Percentiles rank a stretch among this genome's conserved stretches.
Conservation (phyloP, 768 basidiomycete genomes). For the Neoboletus magnificus region DNA sequence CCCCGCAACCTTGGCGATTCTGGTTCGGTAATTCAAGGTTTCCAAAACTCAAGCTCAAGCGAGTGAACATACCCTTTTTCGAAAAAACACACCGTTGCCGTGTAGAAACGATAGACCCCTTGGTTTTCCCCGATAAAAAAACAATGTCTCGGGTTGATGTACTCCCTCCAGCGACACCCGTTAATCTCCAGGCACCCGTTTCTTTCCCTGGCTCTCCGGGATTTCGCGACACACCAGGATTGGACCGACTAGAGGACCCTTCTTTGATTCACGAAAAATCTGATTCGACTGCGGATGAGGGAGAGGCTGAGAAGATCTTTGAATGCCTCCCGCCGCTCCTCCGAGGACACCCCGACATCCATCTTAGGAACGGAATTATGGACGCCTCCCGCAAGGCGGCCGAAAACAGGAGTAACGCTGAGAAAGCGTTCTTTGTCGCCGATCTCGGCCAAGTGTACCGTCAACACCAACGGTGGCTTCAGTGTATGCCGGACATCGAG, state of each 20-base stretch:
- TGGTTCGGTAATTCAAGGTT: constrained; percentile 64
- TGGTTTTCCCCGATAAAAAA: constrained; percentile 24
- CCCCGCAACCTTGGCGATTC: constrained; percentile 68
- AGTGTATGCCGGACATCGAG: constrained; percentile 76
- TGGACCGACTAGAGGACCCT: constrained; percentile 7
- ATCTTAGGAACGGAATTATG: constrained; percentile 76
- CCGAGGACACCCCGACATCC: constrained; percentile 67
- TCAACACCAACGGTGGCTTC: constrained; percentile 81
- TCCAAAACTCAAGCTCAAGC: constrained; percentile 26
- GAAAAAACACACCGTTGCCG: constrained; percentile 24
- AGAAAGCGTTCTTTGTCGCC: constrained; percentile 94
- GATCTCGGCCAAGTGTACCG: constrained; percentile 86
- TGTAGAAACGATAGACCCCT: constrained; percentile 24
- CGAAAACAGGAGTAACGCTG: constrained; percentile 65
- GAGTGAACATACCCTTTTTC: constrained; percentile 23
- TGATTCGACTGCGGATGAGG: constrained; percentile 37
- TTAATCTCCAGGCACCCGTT: constrained; percentile 30
- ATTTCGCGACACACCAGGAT: constrained; percentile 22
- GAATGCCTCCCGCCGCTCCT: constrained; percentile 63
- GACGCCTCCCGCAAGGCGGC: constrained; percentile 51
- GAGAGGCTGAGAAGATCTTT: constrained; percentile 47
- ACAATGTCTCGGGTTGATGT: constrained; percentile 60
- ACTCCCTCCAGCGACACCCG: constrained; percentile 33
- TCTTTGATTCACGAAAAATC: constrained; percentile 43
- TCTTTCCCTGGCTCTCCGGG: constrained; percentile 27